Conservation (phyloP, 345 rosid genomes). For the Gossypium thurberi region DNA sequence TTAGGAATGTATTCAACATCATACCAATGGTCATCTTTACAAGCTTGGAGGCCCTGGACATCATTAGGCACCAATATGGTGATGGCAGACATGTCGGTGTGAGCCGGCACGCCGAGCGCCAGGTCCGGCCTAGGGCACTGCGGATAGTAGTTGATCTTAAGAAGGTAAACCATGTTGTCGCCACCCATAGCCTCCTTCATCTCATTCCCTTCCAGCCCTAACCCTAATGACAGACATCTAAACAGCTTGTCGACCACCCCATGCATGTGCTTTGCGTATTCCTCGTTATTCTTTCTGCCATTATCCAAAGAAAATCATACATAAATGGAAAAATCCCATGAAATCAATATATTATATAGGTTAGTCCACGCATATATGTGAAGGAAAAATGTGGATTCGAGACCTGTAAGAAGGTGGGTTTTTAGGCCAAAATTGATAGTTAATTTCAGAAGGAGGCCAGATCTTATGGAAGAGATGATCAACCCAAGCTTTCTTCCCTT, state of each 20-base stretch:
- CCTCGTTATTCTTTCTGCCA: conserved; percentile 70
- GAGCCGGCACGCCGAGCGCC: conserved; percentile 68
- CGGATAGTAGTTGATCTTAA: conserved; percentile 84
- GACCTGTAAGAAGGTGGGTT: conserved; percentile 74
- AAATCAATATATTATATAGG: background rate
- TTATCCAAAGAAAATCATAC: background rate
- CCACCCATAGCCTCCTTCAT: conserved; percentile 60
- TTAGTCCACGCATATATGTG: background rate
- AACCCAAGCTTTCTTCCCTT: conserved; percentile 71
- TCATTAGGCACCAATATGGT: conserved; percentile 81
- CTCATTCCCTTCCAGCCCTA: conserved; percentile 46
- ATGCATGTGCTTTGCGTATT: conserved; percentile 41
- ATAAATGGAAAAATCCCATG: background rate
- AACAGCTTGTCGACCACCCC: conserved; percentile 49
- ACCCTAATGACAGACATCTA: conserved; percentile 43
- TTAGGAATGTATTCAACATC: conserved; percentile 59
- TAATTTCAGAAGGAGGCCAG: conserved; percentile 62
- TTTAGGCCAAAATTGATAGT: conserved; percentile 65
- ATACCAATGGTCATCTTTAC: conserved; percentile 57
- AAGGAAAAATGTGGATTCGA: background rate
- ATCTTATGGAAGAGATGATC: conserved; percentile 78
- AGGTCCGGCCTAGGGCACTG: conserved; percentile 90
- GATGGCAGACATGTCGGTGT: conserved; percentile 57
- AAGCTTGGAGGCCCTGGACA: conserved; percentile 76
- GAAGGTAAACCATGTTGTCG: conserved; percentile 43